phyloP scores from a whole-genome alignment of 768 basidiomycete genomes.

The Hericium coralloides region DNA sequence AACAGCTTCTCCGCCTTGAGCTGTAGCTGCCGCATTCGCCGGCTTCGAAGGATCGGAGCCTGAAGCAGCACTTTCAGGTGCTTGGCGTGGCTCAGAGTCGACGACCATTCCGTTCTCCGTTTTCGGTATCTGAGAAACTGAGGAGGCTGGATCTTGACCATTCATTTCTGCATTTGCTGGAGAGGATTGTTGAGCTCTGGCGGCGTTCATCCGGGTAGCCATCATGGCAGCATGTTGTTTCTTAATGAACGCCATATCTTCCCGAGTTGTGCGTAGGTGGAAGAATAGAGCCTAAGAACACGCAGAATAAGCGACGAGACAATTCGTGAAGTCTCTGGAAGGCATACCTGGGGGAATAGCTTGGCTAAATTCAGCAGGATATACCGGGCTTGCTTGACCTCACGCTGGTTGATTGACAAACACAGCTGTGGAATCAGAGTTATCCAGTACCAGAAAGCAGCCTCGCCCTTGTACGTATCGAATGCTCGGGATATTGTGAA shows the following conservation, averaged over 20 bases:
- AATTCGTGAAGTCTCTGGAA: neutral
- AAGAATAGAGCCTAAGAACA: conserved; percentile 80
- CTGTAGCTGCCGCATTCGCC: conserved; percentile 3
- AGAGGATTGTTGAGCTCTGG: neutral
- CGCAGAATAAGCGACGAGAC: neutral
- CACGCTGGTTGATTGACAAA: conserved; percentile 80
- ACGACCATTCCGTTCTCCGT: neutral
- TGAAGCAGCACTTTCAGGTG: neutral
- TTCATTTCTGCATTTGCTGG: neutral
- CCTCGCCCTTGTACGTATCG: conserved; percentile 93
- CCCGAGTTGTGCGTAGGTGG: conserved; percentile 77
- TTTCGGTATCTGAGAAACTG: neutral
- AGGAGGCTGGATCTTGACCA: neutral
- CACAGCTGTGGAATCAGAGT: conserved; percentile 92
- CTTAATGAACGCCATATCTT: conserved; percentile 49
- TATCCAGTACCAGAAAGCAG: conserved; percentile 99
- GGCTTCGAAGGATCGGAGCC: conserved; percentile 3
- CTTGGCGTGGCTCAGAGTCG: neutral
- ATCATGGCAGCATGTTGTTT: conserved; percentile 31
- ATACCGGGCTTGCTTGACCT: conserved; percentile 87
- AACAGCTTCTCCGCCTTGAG: conserved; percentile 17
- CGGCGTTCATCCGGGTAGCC: conserved; percentile 20
- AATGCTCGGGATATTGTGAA: conserved; percentile 73
- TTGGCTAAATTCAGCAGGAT: conserved; percentile 87
- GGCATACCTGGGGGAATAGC: conserved; percentile 75